phyloP scores from a whole-genome alignment of 345 rosid genomes.

The Pseudoturritis turrita region DNA sequence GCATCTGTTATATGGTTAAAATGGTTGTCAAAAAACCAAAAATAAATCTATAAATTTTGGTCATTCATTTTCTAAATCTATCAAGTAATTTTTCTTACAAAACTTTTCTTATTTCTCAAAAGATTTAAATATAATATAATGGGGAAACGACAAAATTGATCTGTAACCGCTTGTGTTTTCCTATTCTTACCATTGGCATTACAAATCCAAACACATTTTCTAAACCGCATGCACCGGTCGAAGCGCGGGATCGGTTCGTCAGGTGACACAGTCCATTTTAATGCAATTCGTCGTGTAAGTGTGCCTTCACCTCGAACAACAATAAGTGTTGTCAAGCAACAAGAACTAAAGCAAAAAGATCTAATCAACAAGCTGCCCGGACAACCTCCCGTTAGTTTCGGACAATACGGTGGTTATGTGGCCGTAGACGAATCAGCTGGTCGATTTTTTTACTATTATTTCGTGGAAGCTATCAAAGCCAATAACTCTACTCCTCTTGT shows the following conservation, averaged over 20 bases:
- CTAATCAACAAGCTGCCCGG: slow-evolving; percentile 47
- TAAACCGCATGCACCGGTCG: too few relatives aligned
- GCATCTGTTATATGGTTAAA: neutral
- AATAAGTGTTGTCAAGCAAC: neutral
- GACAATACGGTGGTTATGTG: slow-evolving; percentile 61
- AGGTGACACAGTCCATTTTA: too few relatives aligned
- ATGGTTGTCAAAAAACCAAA: neutral
- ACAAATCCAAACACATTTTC: neutral
- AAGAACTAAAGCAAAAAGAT: slow-evolving; percentile 41
- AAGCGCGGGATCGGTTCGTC: too few relatives aligned
- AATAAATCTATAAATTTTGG: neutral
- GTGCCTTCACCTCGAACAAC: neutral
- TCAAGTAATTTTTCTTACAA: neutral
- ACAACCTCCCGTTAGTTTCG: slow-evolving; percentile 44
- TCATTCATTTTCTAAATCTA: neutral
- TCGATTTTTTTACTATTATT: slow-evolving; percentile 54
- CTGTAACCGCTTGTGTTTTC: neutral
- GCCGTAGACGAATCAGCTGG: slow-evolving; percentile 41
- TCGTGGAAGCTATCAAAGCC: slow-evolving; percentile 43
- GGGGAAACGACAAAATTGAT: neutral
- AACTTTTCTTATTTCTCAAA: neutral
- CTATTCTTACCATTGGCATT: neutral
- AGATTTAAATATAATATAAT: neutral
- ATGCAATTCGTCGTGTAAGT: too few relatives aligned
- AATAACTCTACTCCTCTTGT: slow-evolving; percentile 52